Evolutionary conservation across 2,329 filamentous ascomycete genomes (phyloP), one percentile per base, ranked within the genome.

Genomic region (Fusarium guadeloupense): DNA sequence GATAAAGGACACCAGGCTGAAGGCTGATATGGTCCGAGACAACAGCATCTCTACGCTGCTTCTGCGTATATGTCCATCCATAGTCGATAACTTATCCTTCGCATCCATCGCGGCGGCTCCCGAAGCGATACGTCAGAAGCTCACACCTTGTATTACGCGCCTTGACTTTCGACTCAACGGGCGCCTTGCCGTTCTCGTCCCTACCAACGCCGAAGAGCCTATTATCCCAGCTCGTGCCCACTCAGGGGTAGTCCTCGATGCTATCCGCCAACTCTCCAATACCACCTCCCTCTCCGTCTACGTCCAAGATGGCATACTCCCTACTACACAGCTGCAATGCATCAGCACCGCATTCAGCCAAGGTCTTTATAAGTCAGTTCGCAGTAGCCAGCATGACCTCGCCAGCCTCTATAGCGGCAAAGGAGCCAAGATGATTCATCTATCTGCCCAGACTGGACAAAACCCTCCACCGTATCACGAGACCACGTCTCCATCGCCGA

Each of bases 371-470:
- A 44, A 19, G 5, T 23, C 33, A 34, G 12, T 33, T 25, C 21
- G 16, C n/a, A 17, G 33, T 8, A 19, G 39, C 16, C 16, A 19
- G 2, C 9, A 28, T 19, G 17, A 31, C 9, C 35, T 60, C 14
- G 19, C 28, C 12, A 57, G 48, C 17, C 46, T 57, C 20, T 60
- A 57, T 16, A 34, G 42, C 20, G 53, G 56, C 12, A 25, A 25
- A 4, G 52, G 56, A n/a, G 56, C 56, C 42, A 59, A 56, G 33
- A 9, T 56, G 3, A 23, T 56, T 9, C 20, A 5, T 31, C 21
- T 59, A 9, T 34, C 48, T 4, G 19, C 25, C 12, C 17, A 34
- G 35, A 39, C 37, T n/a, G 21, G 21, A 26, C 35, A 40, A 17
- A 30, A 9, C 3, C 35, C 43, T 17, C 43, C 50, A 7, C 17